Conservation (phyloP, 2,329 filamentous ascomycete genomes). For the Trichophyton mentagrophytes region DNA sequence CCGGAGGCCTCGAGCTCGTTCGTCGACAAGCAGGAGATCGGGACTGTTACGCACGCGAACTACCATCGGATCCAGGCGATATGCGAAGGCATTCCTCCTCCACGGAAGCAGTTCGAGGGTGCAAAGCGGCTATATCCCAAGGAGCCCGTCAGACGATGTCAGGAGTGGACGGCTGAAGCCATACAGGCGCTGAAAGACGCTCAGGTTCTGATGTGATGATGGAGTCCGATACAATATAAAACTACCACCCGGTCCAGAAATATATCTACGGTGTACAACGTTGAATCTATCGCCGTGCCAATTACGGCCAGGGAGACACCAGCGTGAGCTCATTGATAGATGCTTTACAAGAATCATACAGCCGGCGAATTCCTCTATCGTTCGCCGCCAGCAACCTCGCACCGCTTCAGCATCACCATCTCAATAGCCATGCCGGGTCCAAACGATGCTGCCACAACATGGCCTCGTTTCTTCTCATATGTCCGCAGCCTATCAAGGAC, state of each 20-base stretch:
- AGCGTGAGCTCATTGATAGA: too few relatives aligned
- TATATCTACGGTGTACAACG: background rate
- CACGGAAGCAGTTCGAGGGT: slow-evolving; percentile 23
- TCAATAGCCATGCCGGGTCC: background rate
- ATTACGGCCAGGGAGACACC: background rate
- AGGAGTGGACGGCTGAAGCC: slow-evolving; percentile 22
- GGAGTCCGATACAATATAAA: background rate
- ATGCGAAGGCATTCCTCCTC: slow-evolving; percentile 13
- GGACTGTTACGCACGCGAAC: slow-evolving; percentile 9
- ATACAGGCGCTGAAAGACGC: slow-evolving; percentile 9
- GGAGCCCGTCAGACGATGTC: slow-evolving; percentile 18
- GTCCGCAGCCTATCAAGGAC: background rate
- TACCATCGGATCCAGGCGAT: slow-evolving; percentile 6
- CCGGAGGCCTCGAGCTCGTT: slow-evolving; percentile 5
- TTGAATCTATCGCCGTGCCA: background rate
- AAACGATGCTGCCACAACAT: background rate
- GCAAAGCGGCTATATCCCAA: slow-evolving; percentile 17
- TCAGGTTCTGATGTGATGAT: slow-evolving; percentile 3
- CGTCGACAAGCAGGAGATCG: slow-evolving; percentile 2
- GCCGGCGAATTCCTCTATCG: background rate
- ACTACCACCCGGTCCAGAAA: background rate
- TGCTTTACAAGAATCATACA: background rate
- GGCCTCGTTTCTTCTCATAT: background rate
- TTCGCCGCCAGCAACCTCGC: background rate
- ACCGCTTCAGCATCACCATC: background rate